Base-by-base conservation (phyloP, 768 basidiomycete genomes). In the Agaricus sinodeliciosus region DNA sequence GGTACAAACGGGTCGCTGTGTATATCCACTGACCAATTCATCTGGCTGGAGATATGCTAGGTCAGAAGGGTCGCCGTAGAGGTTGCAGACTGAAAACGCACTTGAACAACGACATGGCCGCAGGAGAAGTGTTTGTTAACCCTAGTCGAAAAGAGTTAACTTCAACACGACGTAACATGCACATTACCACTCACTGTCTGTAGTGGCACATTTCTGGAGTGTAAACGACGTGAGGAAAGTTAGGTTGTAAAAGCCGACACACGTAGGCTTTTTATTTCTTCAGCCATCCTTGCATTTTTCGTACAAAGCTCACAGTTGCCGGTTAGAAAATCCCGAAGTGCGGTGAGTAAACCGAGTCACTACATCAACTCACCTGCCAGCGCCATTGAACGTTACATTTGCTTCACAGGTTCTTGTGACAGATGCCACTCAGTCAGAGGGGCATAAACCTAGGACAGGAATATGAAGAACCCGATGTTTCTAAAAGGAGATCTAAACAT, bases 261-360 rank as follows among this genome's bases (percentile, higher is more conserved):
- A 26, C 19, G 27, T 16, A 22, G 35, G 36, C 35, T 26, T 48
- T 54, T 54, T 54, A 48, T 48, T 19, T 18, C 47, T 36, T 11
- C 19, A 19, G 18, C 47, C 47, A 47, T 28, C 28, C 47, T 36
- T n/a, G 4, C 19, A 26, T 41, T 48, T 40, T 47, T 34, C n/a
- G 28, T 28, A 13, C 43, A 43, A 43, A 36, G 43, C 22, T 25
- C 46, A 39, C 28, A 11, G 45, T 53, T 41, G 27, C 26, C 6
- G n/a, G 51, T 53, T 53, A 41, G 51, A 41, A 39, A 9, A 11
- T 42, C 13, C 39, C 45, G 44, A 45, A 46, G 12, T 26, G 52
- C 45, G 39, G 31, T 54, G 52, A 46, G 16, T n/a, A 26, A 31
- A 47, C 42, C 31, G 45, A 54, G 45, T 54, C 45, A 48, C 8